phyloP scores from a whole-genome alignment of 352 stramenopile species.

The Hyaloperonospora arabidopsidis region DNA sequence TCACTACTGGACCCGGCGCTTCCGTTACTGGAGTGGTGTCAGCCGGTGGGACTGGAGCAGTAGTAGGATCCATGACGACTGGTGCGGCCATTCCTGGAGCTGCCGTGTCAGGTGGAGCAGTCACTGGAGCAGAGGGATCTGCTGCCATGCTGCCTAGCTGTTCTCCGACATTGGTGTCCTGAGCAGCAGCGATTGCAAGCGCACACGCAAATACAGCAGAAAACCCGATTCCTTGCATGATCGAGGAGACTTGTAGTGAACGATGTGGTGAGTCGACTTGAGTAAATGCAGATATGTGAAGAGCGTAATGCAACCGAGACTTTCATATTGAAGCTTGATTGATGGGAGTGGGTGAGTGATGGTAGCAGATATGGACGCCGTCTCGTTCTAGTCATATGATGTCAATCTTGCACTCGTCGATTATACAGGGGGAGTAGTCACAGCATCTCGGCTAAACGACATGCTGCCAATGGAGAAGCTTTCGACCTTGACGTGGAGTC shows the following conservation, averaged over 20 bases:
- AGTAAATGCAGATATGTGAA: constrained; percentile 19
- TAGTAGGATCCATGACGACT: constrained; percentile 1
- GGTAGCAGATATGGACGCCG: not conserved
- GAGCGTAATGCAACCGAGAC: not conserved
- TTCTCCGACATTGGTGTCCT: constrained; percentile 17
- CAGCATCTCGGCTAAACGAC: no score
- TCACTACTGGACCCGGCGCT: constrained; percentile 3
- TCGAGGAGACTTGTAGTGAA: constrained; percentile 1
- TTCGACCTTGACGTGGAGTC: no score
- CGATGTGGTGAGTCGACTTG: not conserved
- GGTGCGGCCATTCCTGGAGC: not conserved
- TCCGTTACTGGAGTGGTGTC: constrained; percentile 3
- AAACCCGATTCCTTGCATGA: constrained; percentile 9
- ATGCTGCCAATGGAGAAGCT: no score
- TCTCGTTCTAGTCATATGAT: no score
- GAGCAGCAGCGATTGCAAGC: constrained; percentile 15
- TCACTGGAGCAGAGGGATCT: constrained; percentile 4
- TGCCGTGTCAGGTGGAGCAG: constrained; percentile 5
- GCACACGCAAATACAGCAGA: constrained; percentile 10
- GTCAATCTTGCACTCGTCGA: no score
- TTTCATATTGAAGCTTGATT: constrained; percentile 16
- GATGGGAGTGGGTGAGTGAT: constrained; percentile 11
- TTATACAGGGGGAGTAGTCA: no score
- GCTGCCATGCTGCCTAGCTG: constrained; percentile 18
- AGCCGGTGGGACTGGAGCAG: constrained; percentile 2